These are phyloP conservation scores for Wickerhamomyces pijperi DNA, from an alignment of 805 yeast species.

Conservation along the genomic window DNA sequence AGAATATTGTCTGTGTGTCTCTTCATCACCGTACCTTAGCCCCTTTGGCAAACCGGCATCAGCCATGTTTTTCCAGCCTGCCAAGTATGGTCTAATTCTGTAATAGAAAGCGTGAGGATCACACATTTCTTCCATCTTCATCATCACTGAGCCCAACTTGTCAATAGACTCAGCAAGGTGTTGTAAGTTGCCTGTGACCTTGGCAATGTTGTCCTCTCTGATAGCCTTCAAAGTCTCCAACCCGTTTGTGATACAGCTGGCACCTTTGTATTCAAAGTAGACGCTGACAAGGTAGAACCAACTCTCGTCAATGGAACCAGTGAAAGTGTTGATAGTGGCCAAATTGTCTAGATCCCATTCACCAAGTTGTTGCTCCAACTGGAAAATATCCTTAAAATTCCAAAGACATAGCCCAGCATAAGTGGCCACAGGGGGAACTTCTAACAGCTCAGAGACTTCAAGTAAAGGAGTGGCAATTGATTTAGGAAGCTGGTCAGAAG, in stretches of 20 bases:
- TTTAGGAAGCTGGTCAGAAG: conserved; percentile 53
- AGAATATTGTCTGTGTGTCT: conserved; percentile 42
- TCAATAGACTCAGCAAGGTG: conserved; percentile 67
- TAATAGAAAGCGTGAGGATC: conserved; percentile 88
- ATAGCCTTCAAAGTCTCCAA: conserved; percentile 52
- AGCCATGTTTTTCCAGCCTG: conserved; percentile 92
- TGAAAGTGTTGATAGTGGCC: conserved; percentile 73
- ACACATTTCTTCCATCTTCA: conserved; percentile 86
- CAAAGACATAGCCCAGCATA: conserved; percentile 82
- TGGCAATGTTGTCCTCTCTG: conserved; percentile 29
- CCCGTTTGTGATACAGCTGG: conserved; percentile 56
- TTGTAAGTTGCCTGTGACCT: conserved; percentile 40
- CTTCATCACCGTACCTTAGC: conserved; percentile 62
- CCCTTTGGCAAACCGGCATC: conserved; percentile 78
- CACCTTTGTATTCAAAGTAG: conserved; percentile 76
- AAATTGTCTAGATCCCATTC: conserved; percentile 50
- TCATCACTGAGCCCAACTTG: conserved; percentile 56
- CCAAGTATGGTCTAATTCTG: conserved; percentile 78
- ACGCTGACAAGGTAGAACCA: conserved; percentile 92
- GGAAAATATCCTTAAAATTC: conserved; percentile 58
- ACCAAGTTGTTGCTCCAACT: conserved; percentile 7
- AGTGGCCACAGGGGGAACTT: conserved; percentile 79
- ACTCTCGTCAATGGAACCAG: conserved; percentile 83
- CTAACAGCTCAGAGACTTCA: conserved; percentile 42
- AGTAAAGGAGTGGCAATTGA: conserved; percentile 65